Conservation (phyloP, 2,329 filamentous ascomycete species). For the Phyllosticta ampelicida region DNA sequence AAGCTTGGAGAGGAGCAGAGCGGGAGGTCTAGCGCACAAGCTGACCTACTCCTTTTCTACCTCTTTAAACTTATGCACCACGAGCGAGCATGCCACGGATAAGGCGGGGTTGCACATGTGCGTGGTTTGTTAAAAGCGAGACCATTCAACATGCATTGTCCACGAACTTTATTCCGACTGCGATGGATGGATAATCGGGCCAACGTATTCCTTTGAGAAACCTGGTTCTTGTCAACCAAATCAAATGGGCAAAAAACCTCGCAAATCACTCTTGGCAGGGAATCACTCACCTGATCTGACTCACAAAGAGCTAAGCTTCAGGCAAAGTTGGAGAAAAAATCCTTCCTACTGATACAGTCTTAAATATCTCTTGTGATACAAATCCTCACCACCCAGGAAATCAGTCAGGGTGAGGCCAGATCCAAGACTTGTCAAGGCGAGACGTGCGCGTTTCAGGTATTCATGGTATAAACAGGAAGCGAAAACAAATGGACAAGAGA, state of each 20-base stretch:
- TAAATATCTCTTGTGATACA: neutral
- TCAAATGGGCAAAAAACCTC: neutral
- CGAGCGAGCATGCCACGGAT: neutral
- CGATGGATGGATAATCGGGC: neutral
- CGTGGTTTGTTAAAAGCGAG: neutral
- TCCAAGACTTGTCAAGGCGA: neutral
- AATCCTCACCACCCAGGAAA: neutral
- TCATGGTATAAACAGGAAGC: neutral
- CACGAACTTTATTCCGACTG: neutral
- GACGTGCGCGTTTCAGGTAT: constrained; percentile 5
- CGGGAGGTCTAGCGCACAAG: neutral
- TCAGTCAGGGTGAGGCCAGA: neutral
- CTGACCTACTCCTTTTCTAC: neutral
- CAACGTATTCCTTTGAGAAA: neutral
- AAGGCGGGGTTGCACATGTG: neutral
- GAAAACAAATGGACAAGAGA: constrained; percentile 1
- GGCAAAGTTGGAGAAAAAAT: neutral
- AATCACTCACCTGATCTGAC: neutral
- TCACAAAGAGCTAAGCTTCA: neutral
- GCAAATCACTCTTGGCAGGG: neutral
- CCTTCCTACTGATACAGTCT: neutral
- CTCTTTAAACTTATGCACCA: neutral
- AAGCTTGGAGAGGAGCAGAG: neutral
- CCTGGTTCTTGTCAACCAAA: neutral
- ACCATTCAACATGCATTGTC: neutral